Conservation (phyloP, 1,139 yeast species). For the Magnusiomyces tetraspermus region DNA sequence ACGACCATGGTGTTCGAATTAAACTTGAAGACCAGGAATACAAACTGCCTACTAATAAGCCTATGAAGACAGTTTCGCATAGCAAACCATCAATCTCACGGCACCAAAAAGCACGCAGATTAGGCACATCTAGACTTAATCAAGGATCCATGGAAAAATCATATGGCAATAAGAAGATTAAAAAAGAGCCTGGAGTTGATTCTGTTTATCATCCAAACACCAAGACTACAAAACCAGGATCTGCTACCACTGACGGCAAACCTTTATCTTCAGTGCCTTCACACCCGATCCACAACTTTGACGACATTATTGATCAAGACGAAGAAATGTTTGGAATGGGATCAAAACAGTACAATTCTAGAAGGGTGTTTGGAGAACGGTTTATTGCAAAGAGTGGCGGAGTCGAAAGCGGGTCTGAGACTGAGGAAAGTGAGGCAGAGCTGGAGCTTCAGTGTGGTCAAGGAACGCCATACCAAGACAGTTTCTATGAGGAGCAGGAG, state of each 20-base stretch:
- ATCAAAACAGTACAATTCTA: background rate
- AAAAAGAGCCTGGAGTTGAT: background rate
- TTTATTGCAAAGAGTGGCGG: background rate
- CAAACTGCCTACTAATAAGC: background rate
- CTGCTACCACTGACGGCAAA: too few species aligned
- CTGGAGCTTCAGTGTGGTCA: background rate
- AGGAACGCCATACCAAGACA: background rate
- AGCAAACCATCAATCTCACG: background rate
- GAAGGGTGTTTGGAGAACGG: background rate
- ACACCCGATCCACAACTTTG: background rate
- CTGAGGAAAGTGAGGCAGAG: background rate
- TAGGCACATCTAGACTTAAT: background rate
- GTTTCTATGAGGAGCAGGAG: background rate
- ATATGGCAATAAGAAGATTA: background rate
- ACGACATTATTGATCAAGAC: background rate
- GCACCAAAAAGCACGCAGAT: background rate
- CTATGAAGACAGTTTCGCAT: too few species aligned
- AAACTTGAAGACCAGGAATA: background rate
- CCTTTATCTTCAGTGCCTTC: background rate
- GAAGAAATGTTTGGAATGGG: conserved; percentile 1
- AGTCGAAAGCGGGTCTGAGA: background rate
- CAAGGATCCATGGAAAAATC: background rate
- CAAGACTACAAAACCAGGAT: too few species aligned
- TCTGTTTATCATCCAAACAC: too few species aligned
- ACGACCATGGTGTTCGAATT: background rate